Evolutionary conservation across 2,329 filamentous ascomycete genomes (phyloP), one percentile per base, ranked within the genome.

Genomic region (Septoria petroselini): DNA sequence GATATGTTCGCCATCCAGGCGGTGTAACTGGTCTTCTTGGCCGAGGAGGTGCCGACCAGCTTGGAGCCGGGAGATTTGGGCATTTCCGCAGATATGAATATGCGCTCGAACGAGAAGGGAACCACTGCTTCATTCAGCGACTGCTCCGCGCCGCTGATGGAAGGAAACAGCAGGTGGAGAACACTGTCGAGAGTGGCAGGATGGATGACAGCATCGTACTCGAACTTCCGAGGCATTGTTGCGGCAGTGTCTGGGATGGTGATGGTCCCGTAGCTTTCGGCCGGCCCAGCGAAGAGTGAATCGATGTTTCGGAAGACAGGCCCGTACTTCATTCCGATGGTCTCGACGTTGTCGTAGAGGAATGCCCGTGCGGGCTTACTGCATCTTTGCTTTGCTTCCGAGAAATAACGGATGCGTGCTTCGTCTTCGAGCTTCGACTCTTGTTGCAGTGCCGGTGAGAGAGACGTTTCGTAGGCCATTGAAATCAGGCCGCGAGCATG

Each of bases 141-240:
- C 25, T 53, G 47, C 17, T 50, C 48, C 17, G 33, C 15, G 3
- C 43, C 43, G 12, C 43, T 46, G 43, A 46, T 46, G 5, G 43
- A 46, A 7, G 43, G 43, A 15, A 46, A 46, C 3, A 46, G 34
- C 14, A 52, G 17, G 21, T 83, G 80, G 14, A 83, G 73, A 62
- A 81, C 74, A 2, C 75, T 67, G 56, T 82, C 80, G 7, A 83
- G 67, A 0, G 79, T 80, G 3, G 76, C 73, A 0, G 80, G 80
- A 54, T 83, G 80, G n/a, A 83, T 72, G 3, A 80, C 49, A 21
- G 81, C 76, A 3, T 73, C 68, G 52, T 73, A 80, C 58, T 81
- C 78, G 44, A 75, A 80, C 11, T 71, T 64, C 31, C 68, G 68
- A 0, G 78, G 79, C 79, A 82, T 82, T 37, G 68, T 71, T 2